Evolutionary conservation across 2,329 filamentous ascomycete species (phyloP).

Genomic region (Clarireedia sp.): DNA sequence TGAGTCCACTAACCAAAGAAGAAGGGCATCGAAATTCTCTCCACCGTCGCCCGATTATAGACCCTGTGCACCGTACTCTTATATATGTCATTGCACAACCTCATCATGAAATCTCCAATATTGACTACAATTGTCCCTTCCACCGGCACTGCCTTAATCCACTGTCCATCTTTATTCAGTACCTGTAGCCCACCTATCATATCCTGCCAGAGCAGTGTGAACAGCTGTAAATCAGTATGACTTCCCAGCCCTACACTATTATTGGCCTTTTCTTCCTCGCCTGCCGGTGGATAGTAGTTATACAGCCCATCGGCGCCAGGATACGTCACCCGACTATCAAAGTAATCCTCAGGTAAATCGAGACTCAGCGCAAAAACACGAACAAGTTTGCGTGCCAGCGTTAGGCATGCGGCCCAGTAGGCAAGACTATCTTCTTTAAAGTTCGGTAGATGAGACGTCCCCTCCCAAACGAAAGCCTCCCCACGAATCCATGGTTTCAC

Average conservation of each 20-base stretch:
- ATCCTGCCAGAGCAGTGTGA: conserved; percentile 44
- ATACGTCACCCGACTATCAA: conserved; percentile 45
- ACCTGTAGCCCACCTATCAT: conserved; percentile 36
- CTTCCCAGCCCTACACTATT: conserved; percentile 36
- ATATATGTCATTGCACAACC: conserved; percentile 42
- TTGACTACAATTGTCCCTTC: conserved; percentile 43
- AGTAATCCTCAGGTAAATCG: conserved; percentile 44
- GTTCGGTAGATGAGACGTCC: conserved; percentile 38
- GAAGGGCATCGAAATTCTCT: conserved; percentile 47
- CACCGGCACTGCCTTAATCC: conserved; percentile 38
- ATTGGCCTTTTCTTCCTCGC: conserved; percentile 24
- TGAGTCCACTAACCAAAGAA: conserved; percentile 38
- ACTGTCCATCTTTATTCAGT: conserved; percentile 35
- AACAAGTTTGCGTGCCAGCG: conserved; percentile 43
- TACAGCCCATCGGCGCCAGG: conserved; percentile 40
- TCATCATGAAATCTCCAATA: conserved; percentile 45
- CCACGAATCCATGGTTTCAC: conserved; percentile 36
- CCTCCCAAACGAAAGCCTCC: conserved; percentile 47
- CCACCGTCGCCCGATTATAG: conserved; percentile 33
- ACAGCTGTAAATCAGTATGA: conserved; percentile 41
- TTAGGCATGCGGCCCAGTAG: conserved; percentile 43
- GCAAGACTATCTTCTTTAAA: conserved; percentile 40
- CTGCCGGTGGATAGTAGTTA: conserved; percentile 38
- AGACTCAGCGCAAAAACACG: conserved; percentile 47
- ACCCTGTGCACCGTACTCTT: conserved; percentile 45